phyloP scores from a whole-genome alignment of 768 basidiomycete species.

The Pseudohyphozyma bogoriensis region DNA sequence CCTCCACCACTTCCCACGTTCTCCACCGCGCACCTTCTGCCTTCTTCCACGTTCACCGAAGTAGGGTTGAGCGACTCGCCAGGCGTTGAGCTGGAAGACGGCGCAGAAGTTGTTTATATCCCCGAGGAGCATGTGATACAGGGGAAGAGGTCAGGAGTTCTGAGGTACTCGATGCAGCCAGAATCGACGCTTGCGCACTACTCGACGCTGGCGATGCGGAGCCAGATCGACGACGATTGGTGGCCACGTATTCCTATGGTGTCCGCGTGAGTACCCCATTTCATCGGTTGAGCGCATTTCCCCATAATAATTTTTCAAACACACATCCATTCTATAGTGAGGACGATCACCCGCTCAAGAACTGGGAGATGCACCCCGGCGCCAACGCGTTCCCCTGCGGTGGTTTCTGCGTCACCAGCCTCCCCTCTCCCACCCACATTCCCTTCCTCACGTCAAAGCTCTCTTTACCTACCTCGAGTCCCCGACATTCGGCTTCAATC shows the following conservation, averaged over 20 bases:
- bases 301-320: no score
- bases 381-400: background rate
- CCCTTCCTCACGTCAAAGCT: background rate
- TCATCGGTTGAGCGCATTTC: no score
- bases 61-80: no score
- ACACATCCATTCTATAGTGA: no score
- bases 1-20: no score
- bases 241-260: background rate
- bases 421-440: background rate
- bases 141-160: no score
- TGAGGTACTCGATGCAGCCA: background rate
- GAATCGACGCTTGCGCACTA: background rate
- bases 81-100: no score
- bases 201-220: background rate
- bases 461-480: background rate
- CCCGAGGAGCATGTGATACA: no score
- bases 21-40: background rate
- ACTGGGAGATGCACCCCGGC: background rate
- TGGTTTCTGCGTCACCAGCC: background rate
- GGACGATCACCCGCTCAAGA: background rate
- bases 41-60: background rate
- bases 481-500: background rate
- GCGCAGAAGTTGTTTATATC: no score
- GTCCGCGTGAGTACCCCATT: no score
- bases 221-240: background rate